These are phyloP conservation scores for Trametes maxima DNA, from an alignment of 768 basidiomycete genomes.

Conservation along the genomic window DNA sequence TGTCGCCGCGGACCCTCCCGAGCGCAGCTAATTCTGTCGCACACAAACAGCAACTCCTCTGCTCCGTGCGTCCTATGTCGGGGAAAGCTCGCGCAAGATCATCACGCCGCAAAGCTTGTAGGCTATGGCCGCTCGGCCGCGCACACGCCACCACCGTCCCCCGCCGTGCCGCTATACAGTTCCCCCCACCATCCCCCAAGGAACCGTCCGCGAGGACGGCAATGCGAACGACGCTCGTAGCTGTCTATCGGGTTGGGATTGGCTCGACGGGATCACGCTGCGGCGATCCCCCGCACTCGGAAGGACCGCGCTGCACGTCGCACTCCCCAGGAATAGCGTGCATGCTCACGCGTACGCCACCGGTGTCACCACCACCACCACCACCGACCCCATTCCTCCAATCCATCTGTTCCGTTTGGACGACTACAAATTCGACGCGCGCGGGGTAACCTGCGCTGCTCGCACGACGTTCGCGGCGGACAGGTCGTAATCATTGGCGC, in stretches of 20 bases:
- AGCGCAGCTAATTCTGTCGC: too few relatives aligned
- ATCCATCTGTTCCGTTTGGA: too few relatives aligned
- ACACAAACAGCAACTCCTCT: too few relatives aligned
- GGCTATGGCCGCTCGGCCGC: not conserved
- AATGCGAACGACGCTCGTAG: not conserved
- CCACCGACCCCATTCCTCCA: too few relatives aligned
- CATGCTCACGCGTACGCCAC: slow-evolving; percentile 10
- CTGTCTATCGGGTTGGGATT: not conserved
- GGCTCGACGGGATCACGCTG: not conserved
- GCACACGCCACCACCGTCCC: slow-evolving; percentile 2
- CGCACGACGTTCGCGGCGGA: not conserved
- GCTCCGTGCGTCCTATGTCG: too few relatives aligned
- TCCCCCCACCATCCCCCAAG: not conserved
- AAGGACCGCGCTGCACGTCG: not conserved
- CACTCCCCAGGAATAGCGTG: not conserved
- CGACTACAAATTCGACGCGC: too few relatives aligned
- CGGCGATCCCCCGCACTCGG: slow-evolving; percentile 1
- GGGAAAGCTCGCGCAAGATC: not conserved
- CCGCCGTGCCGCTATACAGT: not conserved
- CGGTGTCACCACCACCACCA: not conserved
- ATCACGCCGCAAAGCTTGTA: not conserved
- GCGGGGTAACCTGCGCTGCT: too few relatives aligned
- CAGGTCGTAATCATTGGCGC: not conserved
- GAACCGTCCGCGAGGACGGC: not conserved
- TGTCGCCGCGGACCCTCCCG: too few relatives aligned